Evolutionary conservation across 305 asterid genomes (phyloP), one percentile per base, ranked within the genome.

Genomic region (Solanum hybrid): DNA sequence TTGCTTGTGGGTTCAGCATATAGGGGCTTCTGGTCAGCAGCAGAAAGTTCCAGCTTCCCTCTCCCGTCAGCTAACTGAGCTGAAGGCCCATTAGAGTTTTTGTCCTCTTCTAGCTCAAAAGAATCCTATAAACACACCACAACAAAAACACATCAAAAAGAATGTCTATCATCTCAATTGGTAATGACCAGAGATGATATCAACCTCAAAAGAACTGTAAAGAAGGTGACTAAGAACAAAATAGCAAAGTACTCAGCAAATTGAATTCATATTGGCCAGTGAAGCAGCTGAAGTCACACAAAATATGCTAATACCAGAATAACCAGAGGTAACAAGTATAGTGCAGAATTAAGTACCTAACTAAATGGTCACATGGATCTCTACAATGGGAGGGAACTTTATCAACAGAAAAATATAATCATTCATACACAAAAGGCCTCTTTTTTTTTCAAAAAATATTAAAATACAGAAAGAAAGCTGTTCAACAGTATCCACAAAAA

Each of bases 51-150:
- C 61, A 37, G 31, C 84, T 82, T 78, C 90, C 86, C 93, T 39
- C 89, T 91, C 79, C 87, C 92, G 84, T 91, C 94, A 37, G 89
- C 88, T 2, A 90, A 72, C 90, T 79, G 82, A 45, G 95, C 78
- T 51, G 91, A 92, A 91, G 76, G 89, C 37, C 94, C 95, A 83
- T 93, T 91, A 72, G 92, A 83, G 45, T 80, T 91, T 33, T 57
- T 88, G 90, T 94, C 93, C 90, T 91, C 95, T 88, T 93, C 96
- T 89, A 75, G 94, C 87, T 92, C 95, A 88, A 90, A 51, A 26
- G 87, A 87, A 88, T 91, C 98, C 98, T 93, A 89, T 81, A 89
- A 89, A 41, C 76, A 87, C 57, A 90, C 75, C 76, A 51, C n/a
- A 85, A 20, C 22, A 85, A 73, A 26, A 82, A 85, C 33, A 85